These are phyloP conservation scores for Millerozyma miso DNA, from an alignment of 805 yeast species.

Conservation along the genomic window DNA sequence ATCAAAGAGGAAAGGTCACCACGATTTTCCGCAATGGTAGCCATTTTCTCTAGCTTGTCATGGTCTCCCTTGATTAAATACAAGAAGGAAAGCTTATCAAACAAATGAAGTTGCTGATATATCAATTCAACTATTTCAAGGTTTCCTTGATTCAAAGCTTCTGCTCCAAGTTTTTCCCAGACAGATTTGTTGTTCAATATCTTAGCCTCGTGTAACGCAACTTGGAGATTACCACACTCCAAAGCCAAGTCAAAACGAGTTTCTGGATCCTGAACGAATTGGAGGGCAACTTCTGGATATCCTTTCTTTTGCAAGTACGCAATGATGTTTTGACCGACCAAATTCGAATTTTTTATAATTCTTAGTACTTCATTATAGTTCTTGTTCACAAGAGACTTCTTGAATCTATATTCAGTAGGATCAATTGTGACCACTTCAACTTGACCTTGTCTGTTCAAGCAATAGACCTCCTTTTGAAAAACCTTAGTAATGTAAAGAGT, in stretches of 20 bases:
- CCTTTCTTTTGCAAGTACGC: constrained; percentile 93
- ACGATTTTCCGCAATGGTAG: constrained; percentile 82
- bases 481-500: constrained; percentile 80
- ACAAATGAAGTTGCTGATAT: constrained; percentile 79
- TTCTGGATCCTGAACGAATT: constrained; percentile 94
- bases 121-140: constrained; percentile 79
- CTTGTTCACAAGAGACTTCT: constrained; percentile 83
- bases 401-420: constrained; percentile 96
- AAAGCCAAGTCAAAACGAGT: constrained; percentile 93
- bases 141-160: constrained; percentile 89
- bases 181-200: constrained; percentile 60
- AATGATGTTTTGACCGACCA: constrained; percentile 96
- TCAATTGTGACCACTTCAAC: constrained; percentile 78
- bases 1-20: constrained; percentile 75
- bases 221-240: constrained; percentile 83
- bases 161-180: constrained; percentile 82
- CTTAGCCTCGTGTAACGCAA: constrained; percentile 87
- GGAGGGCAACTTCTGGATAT: constrained; percentile 94
- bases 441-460: constrained; percentile 81
- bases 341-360: constrained; percentile 79
- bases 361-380: constrained; percentile 90
- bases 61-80: constrained; percentile 81
- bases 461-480: constrained; percentile 64
- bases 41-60: constrained; percentile 76
- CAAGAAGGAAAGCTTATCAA: constrained; percentile 86